Conservation (phyloP, 257 asterid species). For the Solanum lycopersicoides region DNA sequence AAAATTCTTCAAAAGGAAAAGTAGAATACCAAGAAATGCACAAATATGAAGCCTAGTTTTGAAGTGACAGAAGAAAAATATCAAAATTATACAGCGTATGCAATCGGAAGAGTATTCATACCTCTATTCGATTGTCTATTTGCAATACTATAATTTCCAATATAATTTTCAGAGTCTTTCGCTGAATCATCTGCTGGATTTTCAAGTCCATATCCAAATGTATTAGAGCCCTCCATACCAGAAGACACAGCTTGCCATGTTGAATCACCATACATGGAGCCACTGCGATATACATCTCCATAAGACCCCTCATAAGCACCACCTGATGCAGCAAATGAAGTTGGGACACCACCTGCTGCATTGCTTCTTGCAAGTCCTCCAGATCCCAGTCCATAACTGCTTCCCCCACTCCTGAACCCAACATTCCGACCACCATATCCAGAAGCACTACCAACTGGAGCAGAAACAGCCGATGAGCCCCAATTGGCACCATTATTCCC, state of each 20-base stretch:
- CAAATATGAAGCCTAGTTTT: background rate
- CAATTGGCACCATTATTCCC: slow-evolving; percentile 57
- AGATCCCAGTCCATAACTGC: slow-evolving; percentile 38
- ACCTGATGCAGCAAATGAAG: slow-evolving; percentile 39
- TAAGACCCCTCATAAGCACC: slow-evolving; percentile 34
- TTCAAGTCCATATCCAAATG: slow-evolving; percentile 41
- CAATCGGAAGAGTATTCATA: slow-evolving; percentile 15
- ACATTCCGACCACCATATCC: slow-evolving; percentile 42
- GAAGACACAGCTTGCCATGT: slow-evolving; percentile 38
- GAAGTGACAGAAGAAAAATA: background rate
- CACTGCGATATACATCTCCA: slow-evolving; percentile 25
- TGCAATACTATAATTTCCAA: slow-evolving; percentile 35
- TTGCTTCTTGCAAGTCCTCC: slow-evolving; percentile 59
- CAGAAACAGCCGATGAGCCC: slow-evolving; percentile 50
- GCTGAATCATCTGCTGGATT: slow-evolving; percentile 25
- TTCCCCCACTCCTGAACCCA: slow-evolving; percentile 47
- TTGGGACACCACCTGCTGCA: slow-evolving; percentile 28
- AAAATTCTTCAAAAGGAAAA: background rate
- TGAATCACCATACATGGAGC: slow-evolving; percentile 31
- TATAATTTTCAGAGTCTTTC: slow-evolving; percentile 30
- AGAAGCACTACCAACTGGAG: slow-evolving; percentile 36
- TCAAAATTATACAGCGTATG: slow-evolving; percentile 11
- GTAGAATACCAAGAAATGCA: background rate
- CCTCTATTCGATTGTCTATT: slow-evolving; percentile 74
- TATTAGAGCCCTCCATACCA: slow-evolving; percentile 24